Evolutionary conservation across 2,329 filamentous ascomycete species (phyloP), one percentile per base, ranked within the genome.

Genomic region (Thermoascus crustaceus): DNA sequence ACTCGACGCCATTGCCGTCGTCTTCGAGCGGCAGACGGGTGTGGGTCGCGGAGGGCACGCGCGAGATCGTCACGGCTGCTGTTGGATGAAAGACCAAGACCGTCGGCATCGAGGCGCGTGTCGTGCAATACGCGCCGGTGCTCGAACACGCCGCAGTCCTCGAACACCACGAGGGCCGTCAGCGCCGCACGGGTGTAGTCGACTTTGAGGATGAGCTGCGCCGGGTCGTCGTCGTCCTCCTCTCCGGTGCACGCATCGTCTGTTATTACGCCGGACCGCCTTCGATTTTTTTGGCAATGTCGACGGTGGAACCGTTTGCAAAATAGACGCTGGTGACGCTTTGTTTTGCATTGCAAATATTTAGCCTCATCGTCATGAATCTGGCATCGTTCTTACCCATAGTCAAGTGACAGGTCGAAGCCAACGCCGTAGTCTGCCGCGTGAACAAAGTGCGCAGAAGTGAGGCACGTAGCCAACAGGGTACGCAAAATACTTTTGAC

Each of bases 161-260:
- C 32, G 5, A 13, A 6, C 6, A 35, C 20, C 19, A 35, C 19
- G 10, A 35, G 32, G n/a, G 20, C 22, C 22, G 32, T 35, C 11
- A 35, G 19, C n/a, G 32, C 32, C 22, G 32, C 32, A 14, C 32
- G 32, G 22, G 16, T 35, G 32, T 35, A 35, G 32, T 30, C 32
- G 32, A 35, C 16, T 35, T 17, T 35, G 32, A 35, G 32, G 32
- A 35, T 35, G 19, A 35, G 32, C 16, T 35, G 32, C 20, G 9
- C 20, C 7, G 11, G n/a, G 22, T 35, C 32, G 22, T 30, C 32
- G n/a, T n/a, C n/a, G n/a, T n/a, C n/a, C n/a, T n/a, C n/a, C n/a
- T 11, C 8, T 11, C 22, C 18, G 19, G 10, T 13, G 16, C 27
- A 8, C 16, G 7, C 27, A 30, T 30, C 27, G 13, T 30, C 13